Evolutionary conservation across 495 filamentous ascomycete genomes (phyloP).

Genomic region (Talaromyces thailandensis): DNA sequence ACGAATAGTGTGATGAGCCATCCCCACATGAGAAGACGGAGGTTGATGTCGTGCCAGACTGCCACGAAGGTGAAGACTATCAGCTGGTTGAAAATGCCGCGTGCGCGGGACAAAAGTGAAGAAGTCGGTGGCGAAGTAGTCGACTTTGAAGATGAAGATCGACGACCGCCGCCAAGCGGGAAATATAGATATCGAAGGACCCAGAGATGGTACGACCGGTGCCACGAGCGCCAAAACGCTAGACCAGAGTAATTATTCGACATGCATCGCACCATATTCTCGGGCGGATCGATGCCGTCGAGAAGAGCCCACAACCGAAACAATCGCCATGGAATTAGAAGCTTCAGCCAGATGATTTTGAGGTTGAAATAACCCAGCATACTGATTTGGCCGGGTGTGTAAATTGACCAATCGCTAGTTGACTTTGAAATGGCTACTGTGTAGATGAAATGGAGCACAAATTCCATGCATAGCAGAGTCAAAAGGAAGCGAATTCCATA

Average conservation of each 20-base stretch:
- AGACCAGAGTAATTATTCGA: slow-evolving; percentile 86
- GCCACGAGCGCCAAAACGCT: slow-evolving; percentile 96
- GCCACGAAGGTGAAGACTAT: slow-evolving; percentile 96
- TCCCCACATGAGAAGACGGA: slow-evolving; percentile 90
- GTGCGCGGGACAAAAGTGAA: slow-evolving; percentile 19
- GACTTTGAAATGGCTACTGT: slow-evolving; percentile 86
- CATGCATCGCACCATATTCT: slow-evolving; percentile 98
- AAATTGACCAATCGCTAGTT: slow-evolving; percentile 66
- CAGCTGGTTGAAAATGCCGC: slow-evolving; percentile 57
- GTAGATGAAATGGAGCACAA: slow-evolving; percentile 91
- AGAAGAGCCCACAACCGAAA: slow-evolving; percentile 91
- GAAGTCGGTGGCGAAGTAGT: slow-evolving; percentile 12
- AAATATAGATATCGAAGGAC: slow-evolving; percentile 90
- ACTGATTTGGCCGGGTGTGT: slow-evolving; percentile 80
- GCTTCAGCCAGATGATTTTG: slow-evolving; percentile 95
- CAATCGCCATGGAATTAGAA: slow-evolving; percentile 92
- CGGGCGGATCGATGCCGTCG: slow-evolving; percentile 88
- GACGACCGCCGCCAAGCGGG: slow-evolving; percentile 64
- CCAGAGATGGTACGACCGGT: slow-evolving; percentile 91
- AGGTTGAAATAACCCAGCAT: slow-evolving; percentile 96
- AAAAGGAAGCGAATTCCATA: slow-evolving; percentile 83
- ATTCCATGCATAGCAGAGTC: slow-evolving; percentile 79
- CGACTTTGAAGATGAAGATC: slow-evolving; percentile 10
- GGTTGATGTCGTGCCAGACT: slow-evolving; percentile 94
- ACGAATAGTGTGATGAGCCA: slow-evolving; percentile 95